Percentiles rank a stretch among this genome's conserved stretches.
Conservation (phyloP, 768 basidiomycete genomes). For the Tricholoma bakamatsutake region DNA sequence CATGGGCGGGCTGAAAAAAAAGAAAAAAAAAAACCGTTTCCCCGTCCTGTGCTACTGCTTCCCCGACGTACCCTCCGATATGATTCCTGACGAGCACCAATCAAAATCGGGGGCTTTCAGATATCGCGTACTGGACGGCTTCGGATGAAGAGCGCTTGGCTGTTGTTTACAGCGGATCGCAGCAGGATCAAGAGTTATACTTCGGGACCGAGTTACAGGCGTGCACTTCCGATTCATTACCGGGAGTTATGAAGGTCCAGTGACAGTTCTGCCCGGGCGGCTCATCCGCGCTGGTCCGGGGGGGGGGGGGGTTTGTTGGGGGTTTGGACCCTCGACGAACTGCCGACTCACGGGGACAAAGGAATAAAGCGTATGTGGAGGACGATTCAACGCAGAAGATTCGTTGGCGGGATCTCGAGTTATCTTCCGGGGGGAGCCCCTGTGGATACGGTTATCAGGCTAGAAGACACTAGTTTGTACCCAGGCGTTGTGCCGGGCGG, state of each 20-base stretch:
- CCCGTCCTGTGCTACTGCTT: slow-evolving; percentile 24
- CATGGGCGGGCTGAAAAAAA: slow-evolving; percentile 30
- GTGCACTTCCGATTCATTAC: slow-evolving; percentile 20
- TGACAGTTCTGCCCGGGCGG: slow-evolving; percentile 19
- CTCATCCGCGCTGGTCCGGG: not conserved
- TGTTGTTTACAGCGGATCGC: slow-evolving; percentile 31
- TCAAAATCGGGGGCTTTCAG: slow-evolving; percentile 18
- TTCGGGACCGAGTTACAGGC: not conserved
- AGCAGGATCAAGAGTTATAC: slow-evolving; percentile 32
- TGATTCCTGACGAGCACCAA: not conserved
- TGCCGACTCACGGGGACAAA: slow-evolving; percentile 12
- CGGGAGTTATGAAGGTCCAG: slow-evolving; percentile 20
- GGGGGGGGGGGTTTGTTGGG: too few species aligned
- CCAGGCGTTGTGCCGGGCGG: not conserved
- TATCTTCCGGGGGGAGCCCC: slow-evolving; percentile 11
- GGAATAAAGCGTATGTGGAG: slow-evolving; percentile 9
- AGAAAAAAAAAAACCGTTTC: slow-evolving; percentile 22
- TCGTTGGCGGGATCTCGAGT: slow-evolving; percentile 19
- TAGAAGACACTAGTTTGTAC: not conserved
- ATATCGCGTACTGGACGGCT: slow-evolving; percentile 15
- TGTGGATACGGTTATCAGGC: not conserved
- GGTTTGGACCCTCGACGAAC: slow-evolving; percentile 20
- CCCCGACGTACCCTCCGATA: slow-evolving; percentile 13
- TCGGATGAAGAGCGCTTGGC: slow-evolving; percentile 28
- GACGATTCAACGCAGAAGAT: slow-evolving; percentile 3